phyloP scores from a whole-genome alignment of 1,139 yeast species.

The Zygosaccharomyces sapae region DNA sequence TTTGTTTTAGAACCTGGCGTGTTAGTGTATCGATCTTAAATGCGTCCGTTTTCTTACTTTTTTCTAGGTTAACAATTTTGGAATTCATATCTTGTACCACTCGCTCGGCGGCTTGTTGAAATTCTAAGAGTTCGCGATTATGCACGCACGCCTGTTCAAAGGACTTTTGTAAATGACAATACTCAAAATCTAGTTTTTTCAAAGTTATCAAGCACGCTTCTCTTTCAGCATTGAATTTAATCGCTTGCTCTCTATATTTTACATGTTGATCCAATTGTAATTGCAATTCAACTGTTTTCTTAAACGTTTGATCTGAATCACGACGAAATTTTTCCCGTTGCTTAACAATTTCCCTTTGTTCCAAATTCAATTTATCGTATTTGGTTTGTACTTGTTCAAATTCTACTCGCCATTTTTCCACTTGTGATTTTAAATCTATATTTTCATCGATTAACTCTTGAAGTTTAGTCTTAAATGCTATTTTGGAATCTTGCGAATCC shows the following conservation, averaged over 20 bases:
- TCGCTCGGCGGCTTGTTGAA: not conserved
- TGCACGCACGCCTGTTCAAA: not conserved
- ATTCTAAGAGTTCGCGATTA: not conserved
- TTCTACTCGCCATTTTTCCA: not conserved
- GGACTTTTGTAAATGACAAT: not conserved
- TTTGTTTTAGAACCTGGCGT: not conserved
- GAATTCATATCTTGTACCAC: not conserved
- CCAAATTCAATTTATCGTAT: not conserved
- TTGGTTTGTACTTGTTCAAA: not conserved
- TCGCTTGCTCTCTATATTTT: not conserved
- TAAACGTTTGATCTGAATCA: not conserved
- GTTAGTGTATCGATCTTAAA: constrained; percentile 2
- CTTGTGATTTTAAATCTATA: not conserved
- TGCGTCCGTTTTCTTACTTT: not conserved
- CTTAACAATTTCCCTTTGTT: not conserved
- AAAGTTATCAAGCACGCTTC: not conserved
- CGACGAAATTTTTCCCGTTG: not conserved
- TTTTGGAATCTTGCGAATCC: not conserved
- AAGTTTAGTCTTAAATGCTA: not conserved
- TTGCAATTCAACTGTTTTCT: not conserved
- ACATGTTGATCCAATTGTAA: not conserved
- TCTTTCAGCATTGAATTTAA: not conserved
- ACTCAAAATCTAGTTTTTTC: not conserved
- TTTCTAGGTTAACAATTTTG: not conserved
- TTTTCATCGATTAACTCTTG: not conserved